Base-by-base conservation (phyloP, 257 asterid species). In the Primulina tabacum region DNA sequence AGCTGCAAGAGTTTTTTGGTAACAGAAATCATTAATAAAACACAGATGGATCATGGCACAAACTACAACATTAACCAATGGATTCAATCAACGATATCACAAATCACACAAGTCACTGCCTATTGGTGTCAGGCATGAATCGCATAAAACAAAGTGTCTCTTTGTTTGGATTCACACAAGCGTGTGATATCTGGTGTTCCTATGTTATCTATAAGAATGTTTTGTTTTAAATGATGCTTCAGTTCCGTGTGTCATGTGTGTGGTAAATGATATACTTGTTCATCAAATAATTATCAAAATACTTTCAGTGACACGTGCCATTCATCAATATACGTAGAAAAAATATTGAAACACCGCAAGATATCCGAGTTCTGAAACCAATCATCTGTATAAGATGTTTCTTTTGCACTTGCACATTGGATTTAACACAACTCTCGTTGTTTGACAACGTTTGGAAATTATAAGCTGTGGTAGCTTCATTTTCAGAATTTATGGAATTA, bases 1-100 rank as follows among this genome's bases (percentile, higher is more conserved):
- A 91, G 85, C 99, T 93, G 92, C 77, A 84, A 18, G 71, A 6
- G 67, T 60, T 61, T 69, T 56, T 18, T 47, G 10, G 2, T 18
- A 1, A 16, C 8, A 47, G 12, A 29, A 47, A 59, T 30, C 24
- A 29, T 18, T 30, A 68, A 29, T 47, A 64, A 52, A 17, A 24
- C 34, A 8, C n/a, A 24, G 8, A 34, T 9, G 60, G 26, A 62
- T 21, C 21, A 5, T 5, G 16, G 68, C 11, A 50, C 24, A 17
- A 38, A 32, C 7, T 1, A 14, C 56, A 4, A 53, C 34, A 8
- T 16, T 14, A 14, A 18, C 53, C 2, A 24, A 6, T 18, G 30
- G n/a, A 30, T 53, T n/a, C 12, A 43, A 30, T 35, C 18, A 60
- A 37, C 17, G 24, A 8, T 30, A 8, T 37, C 3, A 30, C 5